A percentile compares a stretch with the other conserved stretches of the same genome.
Evolutionary conservation across 2,329 filamentous ascomycete species (phyloP).

Genomic region (Hymenoscyphus linearis): DNA sequence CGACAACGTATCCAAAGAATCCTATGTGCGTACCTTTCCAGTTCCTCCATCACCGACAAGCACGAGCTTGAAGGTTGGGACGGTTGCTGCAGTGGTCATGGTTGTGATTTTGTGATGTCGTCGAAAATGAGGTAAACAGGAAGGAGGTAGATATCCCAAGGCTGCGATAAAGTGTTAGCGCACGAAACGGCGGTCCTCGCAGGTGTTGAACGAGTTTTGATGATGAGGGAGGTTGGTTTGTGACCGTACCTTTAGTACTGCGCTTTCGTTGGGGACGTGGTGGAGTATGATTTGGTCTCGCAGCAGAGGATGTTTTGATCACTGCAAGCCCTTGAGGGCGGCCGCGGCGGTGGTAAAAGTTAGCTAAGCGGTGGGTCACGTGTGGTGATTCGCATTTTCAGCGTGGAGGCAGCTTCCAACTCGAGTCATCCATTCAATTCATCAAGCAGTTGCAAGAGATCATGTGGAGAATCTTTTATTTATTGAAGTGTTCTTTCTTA

Average conservation of each 20-base stretch:
- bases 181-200: conserved; percentile 2
- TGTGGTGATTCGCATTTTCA: conserved; percentile 1
- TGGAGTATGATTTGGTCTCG: conserved; percentile 26
- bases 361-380: conserved; percentile 15
- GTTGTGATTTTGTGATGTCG: conserved; percentile 27
- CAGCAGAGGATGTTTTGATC: conserved; percentile 30
- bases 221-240: conserved; percentile 3
- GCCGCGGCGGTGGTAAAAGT: conserved; percentile 12
- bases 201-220: not conserved
- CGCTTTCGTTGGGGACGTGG: conserved; percentile 29
- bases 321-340: conserved; percentile 15
- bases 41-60: conserved; percentile 99
- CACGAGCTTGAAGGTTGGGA: conserved; percentile 98
- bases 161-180: conserved; percentile 27
- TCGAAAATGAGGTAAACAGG: conserved; percentile 27
- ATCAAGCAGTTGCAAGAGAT: not conserved
- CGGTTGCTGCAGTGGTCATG: conserved; percentile 59
- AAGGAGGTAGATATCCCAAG: conserved; percentile 15
- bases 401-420: not conserved
- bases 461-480: not conserved
- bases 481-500: not conserved
- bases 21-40: conserved; percentile 72
- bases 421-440: not conserved
- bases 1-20: conserved; percentile 8
- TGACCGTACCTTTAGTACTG: conserved; percentile 25